These are phyloP conservation scores for Penicillium sp. DNA, from an alignment of 2,329 filamentous ascomycete species.

Conservation along the genomic window DNA sequence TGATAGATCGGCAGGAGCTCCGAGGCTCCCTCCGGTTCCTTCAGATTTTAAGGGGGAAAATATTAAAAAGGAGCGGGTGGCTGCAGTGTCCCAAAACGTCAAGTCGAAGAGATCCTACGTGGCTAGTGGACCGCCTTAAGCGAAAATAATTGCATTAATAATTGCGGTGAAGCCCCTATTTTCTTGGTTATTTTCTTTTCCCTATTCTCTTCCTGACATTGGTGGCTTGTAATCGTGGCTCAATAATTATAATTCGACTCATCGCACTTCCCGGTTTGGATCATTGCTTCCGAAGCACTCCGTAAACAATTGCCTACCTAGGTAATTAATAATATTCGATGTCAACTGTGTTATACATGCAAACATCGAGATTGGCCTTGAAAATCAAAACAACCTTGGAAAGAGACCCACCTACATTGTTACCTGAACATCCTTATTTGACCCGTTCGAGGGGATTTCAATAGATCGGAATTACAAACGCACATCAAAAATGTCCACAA, in stretches of 20 bases:
- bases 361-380: background rate
- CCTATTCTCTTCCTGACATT: background rate
- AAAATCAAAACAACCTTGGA: background rate
- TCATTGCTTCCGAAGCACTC: background rate
- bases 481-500: background rate
- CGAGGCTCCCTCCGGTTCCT: background rate
- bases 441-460: background rate
- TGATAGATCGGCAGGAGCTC: conserved; percentile 7
- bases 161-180: conserved; percentile 21
- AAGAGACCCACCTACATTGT: background rate
- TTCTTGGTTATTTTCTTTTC: background rate
- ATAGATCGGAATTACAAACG: background rate
- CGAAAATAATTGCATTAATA: conserved; percentile 20
- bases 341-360: background rate
- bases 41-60: background rate
- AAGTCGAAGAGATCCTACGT: conserved; percentile 17
- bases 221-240: conserved; percentile 1
- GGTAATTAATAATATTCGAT: background rate
- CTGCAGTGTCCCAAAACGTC: conserved; percentile 31
- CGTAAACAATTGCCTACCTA: background rate
- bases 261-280: background rate
- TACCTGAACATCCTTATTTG: background rate
- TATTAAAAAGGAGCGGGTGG: conserved; percentile 52
- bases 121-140: conserved; percentile 23
- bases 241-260: background rate